Base-by-base conservation (phyloP, 495 filamentous ascomycete genomes). In the Hamigera avellanea region DNA sequence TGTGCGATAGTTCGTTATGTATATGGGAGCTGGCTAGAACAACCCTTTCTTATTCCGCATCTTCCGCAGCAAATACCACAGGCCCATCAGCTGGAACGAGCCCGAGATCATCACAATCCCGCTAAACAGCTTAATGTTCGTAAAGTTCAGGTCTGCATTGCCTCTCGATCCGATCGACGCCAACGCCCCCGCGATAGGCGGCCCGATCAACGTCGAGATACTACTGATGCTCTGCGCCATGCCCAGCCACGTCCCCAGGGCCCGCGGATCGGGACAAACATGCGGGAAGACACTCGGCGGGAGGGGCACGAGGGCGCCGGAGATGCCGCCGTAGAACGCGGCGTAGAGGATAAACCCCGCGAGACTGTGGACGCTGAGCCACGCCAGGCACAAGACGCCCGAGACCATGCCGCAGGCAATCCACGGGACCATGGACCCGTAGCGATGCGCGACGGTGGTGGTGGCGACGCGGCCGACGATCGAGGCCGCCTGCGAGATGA, bases 161-260 rank as follows among this genome's bases (percentile, higher is more conserved):
- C n/a, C n/a, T n/a, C n/a, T n/a, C n/a, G n/a, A n/a, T n/a, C n/a
- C n/a, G n/a, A n/a, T n/a, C n/a, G n/a, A n/a, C n/a, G n/a, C n/a
- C n/a, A n/a, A n/a, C n/a, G 65, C 66, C 0, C 81, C 83, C 0
- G 72, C 78, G 30, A 86, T 70, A 1, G 82, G 80, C 12, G 78
- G 66, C 0, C 82, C 81, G 14, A 76, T 75, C 23, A 86, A 56
- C 18, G 64, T 64, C 2, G 82, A 79, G 38, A 86, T 73, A 33
- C 74, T 75, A 21, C 73, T 66, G 32, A 83, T 69, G 8, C 67
- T 74, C 36, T 85, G 82, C n/a, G 75, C 64, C 78, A 86, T 83
- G 13, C 81, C 83, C 53, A 84, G 71, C 33, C 80, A 66, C 30
- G 72, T 69, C 0, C 83, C 78, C 13, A 70, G 56, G 44, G 76